Evolutionary conservation across 73 alveolate genomes (phyloP), one percentile per base, ranked within the genome.

Genomic region (Stentor roeselii): DNA sequence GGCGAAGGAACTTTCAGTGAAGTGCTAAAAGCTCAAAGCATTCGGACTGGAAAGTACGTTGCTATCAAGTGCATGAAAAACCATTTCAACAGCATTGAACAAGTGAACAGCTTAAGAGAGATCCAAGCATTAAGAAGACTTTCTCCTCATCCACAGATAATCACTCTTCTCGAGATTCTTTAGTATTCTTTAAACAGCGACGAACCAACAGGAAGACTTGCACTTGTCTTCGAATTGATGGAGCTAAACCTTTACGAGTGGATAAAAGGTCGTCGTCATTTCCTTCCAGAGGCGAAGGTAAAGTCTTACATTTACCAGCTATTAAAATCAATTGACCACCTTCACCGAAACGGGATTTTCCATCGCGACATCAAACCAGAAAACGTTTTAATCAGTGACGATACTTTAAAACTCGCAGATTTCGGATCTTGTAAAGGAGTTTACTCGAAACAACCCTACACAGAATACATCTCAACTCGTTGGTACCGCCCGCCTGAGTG

Each of bases 191-290:
- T 67, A 67, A 27, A 21, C 31, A 95, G 82, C 83, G 99, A 97
- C 77, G 99, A 97, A 84, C 99, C 99, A 6, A 97, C 99, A 2
- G 99, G 99, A n/a, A 91, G 99, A 42, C 92, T 98, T 37, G 99
- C 99, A 3, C 84, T 98, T 41, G 99, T 98, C 3, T 98, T 98
- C 76, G 99, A 98, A 85, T 91, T 98, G 84, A 97, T 98, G 99
- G 99, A 98, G 82, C 91, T 87, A 98, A 96, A 94, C 89, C 86
- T 98, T 87, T 98, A 96, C 85, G 99, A 98, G 76, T 98, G 98
- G 38, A 98, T 97, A 80, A 95, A 95, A 89, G 99, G 98, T 38
- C 90, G 96, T 36, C 86, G 90, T 84, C 92, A 96, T 36, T 95
- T 91, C 80, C 83, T 96, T 74, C 94, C 97, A 27, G 99, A 96